These are phyloP conservation scores for Fusarium metavorans DNA, from an alignment of 2,329 filamentous ascomycete species.

Conservation along the genomic window DNA sequence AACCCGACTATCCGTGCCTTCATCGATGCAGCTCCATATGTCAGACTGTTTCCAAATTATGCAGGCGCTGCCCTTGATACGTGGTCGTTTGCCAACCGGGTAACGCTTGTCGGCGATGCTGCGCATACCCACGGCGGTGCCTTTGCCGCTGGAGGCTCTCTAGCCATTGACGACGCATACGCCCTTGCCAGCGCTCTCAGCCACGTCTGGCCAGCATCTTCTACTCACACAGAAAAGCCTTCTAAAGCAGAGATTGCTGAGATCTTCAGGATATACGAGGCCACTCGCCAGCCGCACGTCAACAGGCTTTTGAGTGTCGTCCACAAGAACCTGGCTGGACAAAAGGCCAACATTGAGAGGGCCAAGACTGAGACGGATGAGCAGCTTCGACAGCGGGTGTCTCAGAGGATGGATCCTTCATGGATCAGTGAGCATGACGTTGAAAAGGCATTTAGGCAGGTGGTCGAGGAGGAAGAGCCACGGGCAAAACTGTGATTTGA, in stretches of 20 bases:
- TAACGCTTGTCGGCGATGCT: conserved; percentile 55
- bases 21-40: conserved; percentile 54
- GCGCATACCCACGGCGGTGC: conserved; percentile 57
- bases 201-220: conserved; percentile 48
- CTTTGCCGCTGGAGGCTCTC: conserved; percentile 54
- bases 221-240: conserved; percentile 12
- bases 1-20: conserved; percentile 55
- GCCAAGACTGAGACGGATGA: conserved; percentile 50
- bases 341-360: conserved; percentile 28
- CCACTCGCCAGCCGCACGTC: conserved; percentile 57
- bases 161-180: conserved; percentile 56
- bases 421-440: conserved; percentile 64
- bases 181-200: conserved; percentile 55
- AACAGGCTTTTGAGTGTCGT: conserved; percentile 42
- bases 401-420: conserved; percentile 50
- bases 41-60: conserved; percentile 57
- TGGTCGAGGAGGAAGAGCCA: conserved; percentile 42
- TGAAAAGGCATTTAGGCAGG: conserved; percentile 49
- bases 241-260: conserved; percentile 36
- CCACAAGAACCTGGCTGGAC: conserved; percentile 18
- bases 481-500: neutral
- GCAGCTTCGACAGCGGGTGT: conserved; percentile 51
- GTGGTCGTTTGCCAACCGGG: conserved; percentile 54
- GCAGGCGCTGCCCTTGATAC: conserved; percentile 54
- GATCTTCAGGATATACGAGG: conserved; percentile 55